A percentile compares a stretch with the other conserved stretches of the same genome.
Conservation (phyloP, 768 basidiomycete species). For the Asterophora parasitica region DNA sequence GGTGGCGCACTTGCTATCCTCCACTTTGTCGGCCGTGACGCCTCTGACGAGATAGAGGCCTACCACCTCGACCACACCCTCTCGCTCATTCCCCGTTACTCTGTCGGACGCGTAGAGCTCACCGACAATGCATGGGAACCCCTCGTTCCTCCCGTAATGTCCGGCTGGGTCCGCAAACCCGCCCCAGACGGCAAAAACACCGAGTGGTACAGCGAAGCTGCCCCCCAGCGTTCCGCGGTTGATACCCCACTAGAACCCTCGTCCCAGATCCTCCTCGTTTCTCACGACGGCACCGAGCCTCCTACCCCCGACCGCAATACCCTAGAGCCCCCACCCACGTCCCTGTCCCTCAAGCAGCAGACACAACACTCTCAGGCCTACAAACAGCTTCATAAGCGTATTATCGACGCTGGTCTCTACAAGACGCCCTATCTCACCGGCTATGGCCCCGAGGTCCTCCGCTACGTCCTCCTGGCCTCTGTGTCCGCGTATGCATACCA, state of each 20-base stretch:
- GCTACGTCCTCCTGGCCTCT: slow-evolving; percentile 64
- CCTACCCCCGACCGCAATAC: slow-evolving; percentile 37
- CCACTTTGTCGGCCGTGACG: slow-evolving; percentile 94
- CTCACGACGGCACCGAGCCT: slow-evolving; percentile 26
- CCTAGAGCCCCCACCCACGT: slow-evolving; percentile 49
- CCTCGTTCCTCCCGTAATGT: slow-evolving; percentile 79
- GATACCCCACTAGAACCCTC: slow-evolving; percentile 27
- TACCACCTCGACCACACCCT: slow-evolving; percentile 70
- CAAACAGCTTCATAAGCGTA: slow-evolving; percentile 67
- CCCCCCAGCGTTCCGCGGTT: slow-evolving; percentile 30
- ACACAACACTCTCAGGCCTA: slow-evolving; percentile 72
- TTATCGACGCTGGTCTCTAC: slow-evolving; percentile 81
- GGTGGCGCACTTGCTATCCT: slow-evolving; percentile 86
- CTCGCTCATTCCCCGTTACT: slow-evolving; percentile 54
- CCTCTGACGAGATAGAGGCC: slow-evolving; percentile 90
- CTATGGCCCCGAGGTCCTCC: slow-evolving; percentile 83
- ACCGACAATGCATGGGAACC: slow-evolving; percentile 63
- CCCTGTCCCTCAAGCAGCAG: slow-evolving; percentile 54
- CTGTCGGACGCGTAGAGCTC: slow-evolving; percentile 66
- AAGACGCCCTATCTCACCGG: slow-evolving; percentile 77
- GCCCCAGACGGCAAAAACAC: slow-evolving; percentile 27
- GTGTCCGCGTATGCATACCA: slow-evolving; percentile 59
- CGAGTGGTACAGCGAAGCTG: slow-evolving; percentile 67
- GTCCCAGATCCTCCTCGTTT: slow-evolving; percentile 61
- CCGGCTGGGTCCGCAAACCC: slow-evolving; percentile 68